phyloP scores from a whole-genome alignment of 495 filamentous ascomycete species.

The Collariella sp. region DNA sequence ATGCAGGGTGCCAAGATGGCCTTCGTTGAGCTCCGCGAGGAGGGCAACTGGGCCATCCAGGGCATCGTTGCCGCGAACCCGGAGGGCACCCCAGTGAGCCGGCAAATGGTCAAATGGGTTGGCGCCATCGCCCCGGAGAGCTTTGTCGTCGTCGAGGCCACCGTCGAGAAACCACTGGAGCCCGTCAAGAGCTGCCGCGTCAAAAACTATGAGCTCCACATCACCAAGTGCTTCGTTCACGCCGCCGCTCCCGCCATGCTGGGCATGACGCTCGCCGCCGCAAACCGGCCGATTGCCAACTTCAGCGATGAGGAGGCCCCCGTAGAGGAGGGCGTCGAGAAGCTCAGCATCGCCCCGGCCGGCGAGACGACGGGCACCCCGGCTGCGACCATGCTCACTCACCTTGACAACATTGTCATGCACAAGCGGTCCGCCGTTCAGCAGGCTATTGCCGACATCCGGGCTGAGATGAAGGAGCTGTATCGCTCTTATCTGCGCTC shows the following conservation, averaged over 20 bases:
- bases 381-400: slow-evolving; percentile 62
- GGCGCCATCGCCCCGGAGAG: slow-evolving; percentile 71
- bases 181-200: slow-evolving; percentile 75
- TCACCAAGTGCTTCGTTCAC: slow-evolving; percentile 68
- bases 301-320: slow-evolving; percentile 56
- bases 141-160: slow-evolving; percentile 71
- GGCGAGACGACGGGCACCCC: slow-evolving; percentile 46
- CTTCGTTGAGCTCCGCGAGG: slow-evolving; percentile 83
- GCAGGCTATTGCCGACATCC: slow-evolving; percentile 74
- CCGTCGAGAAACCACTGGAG: slow-evolving; percentile 70
- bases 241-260: slow-evolving; percentile 51
- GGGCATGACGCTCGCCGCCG: slow-evolving; percentile 61
- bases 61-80: slow-evolving; percentile 53
- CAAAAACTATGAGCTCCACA: slow-evolving; percentile 71
- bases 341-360: slow-evolving; percentile 30
- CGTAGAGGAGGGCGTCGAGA: slow-evolving; percentile 51
- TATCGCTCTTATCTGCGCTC: slow-evolving; percentile 72
- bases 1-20: slow-evolving; percentile 86
- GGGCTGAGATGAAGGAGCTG: slow-evolving; percentile 68
- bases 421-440: slow-evolving; percentile 82
- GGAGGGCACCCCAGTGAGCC: slow-evolving; percentile 47
- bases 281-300: slow-evolving; percentile 56
- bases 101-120: slow-evolving; percentile 93
- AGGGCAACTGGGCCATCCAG: slow-evolving; percentile 69
- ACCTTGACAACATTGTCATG: slow-evolving; percentile 82